These are phyloP conservation scores for Macrolepiota fuliginosa DNA, from an alignment of 768 basidiomycete species.

Conservation along the genomic window DNA sequence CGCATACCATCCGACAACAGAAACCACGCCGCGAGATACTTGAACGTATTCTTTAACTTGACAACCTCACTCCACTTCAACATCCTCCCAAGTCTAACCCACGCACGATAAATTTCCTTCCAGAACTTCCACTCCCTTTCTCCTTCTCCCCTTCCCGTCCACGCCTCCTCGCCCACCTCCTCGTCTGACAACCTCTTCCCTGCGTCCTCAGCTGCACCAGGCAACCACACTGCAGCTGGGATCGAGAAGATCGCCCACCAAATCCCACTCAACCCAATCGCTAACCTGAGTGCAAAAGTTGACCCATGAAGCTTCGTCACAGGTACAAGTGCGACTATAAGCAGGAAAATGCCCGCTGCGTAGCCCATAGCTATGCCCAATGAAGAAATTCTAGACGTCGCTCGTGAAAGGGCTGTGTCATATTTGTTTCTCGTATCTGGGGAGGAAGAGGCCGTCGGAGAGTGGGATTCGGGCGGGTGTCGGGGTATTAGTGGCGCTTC, in stretches of 20 bases:
- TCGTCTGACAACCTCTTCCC: conserved; percentile 2
- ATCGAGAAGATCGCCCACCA: conserved; percentile 89
- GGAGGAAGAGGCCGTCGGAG: background rate
- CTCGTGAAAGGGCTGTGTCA: conserved; percentile 58
- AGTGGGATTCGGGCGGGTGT: background rate
- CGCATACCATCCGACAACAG: conserved; percentile 83
- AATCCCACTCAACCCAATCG: conserved; percentile 79
- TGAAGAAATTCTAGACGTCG: conserved; percentile 82
- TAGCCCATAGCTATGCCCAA: conserved; percentile 87
- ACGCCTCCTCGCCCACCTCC: conserved; percentile 15
- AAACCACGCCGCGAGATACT: conserved; percentile 92
- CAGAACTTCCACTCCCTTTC: conserved; percentile 38
- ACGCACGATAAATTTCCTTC: conserved; percentile 62
- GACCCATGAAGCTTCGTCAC: conserved; percentile 72
- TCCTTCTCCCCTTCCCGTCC: background rate
- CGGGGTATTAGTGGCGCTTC: conserved; percentile 38
- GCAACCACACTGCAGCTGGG: conserved; percentile 76
- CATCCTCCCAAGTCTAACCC: conserved; percentile 76
- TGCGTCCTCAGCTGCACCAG: conserved; percentile 29
- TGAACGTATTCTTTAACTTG: conserved; percentile 79
- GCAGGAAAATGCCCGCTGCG: conserved; percentile 72
- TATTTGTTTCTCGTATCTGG: conserved; percentile 37
- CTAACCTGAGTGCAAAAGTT: conserved; percentile 75
- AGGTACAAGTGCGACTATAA: conserved; percentile 76
- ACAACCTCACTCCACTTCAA: conserved; percentile 70